Evolutionary conservation across 1,139 yeast species (phyloP).

Genomic region (Yamadazyma atlantica): DNA sequence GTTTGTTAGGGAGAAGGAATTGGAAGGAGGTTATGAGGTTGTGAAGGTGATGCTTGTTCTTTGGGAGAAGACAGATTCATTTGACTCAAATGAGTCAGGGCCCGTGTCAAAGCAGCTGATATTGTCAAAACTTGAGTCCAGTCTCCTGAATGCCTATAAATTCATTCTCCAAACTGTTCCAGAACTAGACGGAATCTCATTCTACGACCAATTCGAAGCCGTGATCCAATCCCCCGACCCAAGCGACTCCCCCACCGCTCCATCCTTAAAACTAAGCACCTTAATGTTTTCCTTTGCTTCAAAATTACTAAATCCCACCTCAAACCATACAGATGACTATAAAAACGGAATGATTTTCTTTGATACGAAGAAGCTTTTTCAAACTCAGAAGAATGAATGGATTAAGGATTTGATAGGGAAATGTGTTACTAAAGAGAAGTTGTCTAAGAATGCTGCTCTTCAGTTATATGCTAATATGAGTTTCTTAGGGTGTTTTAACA

Average conservation of each 20-base stretch:
- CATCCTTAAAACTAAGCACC: conserved; percentile 24
- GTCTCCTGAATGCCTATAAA: conserved; percentile 7
- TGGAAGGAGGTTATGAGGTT: conserved; percentile 3
- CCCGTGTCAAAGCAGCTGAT: no score
- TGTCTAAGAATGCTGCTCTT: conserved; percentile 1
- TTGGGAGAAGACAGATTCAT: no score
- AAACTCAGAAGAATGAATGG: conserved; percentile 30
- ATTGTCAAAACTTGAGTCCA: conserved; percentile 1
- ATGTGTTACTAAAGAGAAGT: no score
- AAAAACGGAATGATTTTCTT: conserved; percentile 23
- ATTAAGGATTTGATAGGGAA: no score
- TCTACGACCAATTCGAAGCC: conserved; percentile 16
- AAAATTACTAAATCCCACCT: conserved; percentile 14
- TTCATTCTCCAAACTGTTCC: no score
- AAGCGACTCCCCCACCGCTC: conserved; percentile 22
- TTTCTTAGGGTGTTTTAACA: conserved; percentile 9
- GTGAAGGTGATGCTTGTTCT: conserved; percentile 6
- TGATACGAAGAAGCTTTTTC: conserved; percentile 18
- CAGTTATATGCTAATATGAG: conserved; percentile 9
- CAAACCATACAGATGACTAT: conserved; percentile 12
- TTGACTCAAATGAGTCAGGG: no score
- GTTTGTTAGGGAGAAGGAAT: neutral
- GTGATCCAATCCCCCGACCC: conserved; percentile 11
- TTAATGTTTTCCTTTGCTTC: conserved; percentile 24
- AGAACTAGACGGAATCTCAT: no score